A percentile compares a stretch with the other conserved stretches of the same genome.
Evolutionary conservation across 371 early-diverging fungal species (phyloP).

Genomic region (Capillidium heterosporum): DNA sequence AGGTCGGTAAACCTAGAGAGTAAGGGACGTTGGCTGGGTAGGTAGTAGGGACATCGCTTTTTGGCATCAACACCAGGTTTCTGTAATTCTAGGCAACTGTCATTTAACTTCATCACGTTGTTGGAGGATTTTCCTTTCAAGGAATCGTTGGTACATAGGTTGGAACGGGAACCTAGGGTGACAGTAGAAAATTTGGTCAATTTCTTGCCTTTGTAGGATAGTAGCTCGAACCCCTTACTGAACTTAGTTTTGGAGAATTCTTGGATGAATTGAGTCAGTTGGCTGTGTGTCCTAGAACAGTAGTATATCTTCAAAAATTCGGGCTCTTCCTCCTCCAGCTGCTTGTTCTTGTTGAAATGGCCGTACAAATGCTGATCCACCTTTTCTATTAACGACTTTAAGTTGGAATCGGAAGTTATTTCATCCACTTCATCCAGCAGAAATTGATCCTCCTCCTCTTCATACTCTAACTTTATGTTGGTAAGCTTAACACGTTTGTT

Average conservation of each 20-base stretch:
- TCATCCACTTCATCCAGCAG: background rate
- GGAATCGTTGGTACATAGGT: slow-evolving; percentile 57
- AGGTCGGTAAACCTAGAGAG: slow-evolving; percentile 34
- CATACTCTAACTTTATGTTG: no score
- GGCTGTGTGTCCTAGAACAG: slow-evolving; percentile 85
- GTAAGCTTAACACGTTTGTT: no score
- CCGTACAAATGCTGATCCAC: slow-evolving; percentile 7
- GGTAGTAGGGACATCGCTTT: slow-evolving; percentile 30
- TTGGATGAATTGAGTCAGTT: slow-evolving; percentile 74
- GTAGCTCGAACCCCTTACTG: slow-evolving; percentile 11
- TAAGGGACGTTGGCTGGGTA: slow-evolving; percentile 18
- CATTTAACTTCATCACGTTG: slow-evolving; percentile 39
- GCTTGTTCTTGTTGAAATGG: background rate
- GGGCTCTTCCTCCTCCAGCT: slow-evolving; percentile 20
- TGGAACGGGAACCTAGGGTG: slow-evolving; percentile 70
- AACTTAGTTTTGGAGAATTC: slow-evolving; percentile 72
- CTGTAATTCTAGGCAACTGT: slow-evolving; percentile 48
- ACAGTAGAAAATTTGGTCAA: slow-evolving; percentile 12
- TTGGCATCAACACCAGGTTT: slow-evolving; percentile 11
- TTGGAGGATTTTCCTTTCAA: slow-evolving; percentile 23
- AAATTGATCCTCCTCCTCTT: background rate
- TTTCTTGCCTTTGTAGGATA: background rate
- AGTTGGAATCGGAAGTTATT: background rate
- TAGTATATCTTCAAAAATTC: slow-evolving; percentile 48
- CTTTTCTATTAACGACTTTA: slow-evolving; percentile 7